Evolutionary conservation across 192 early-diverging fungal species (phyloP).

Genomic region (Entomortierella beljakovae): DNA sequence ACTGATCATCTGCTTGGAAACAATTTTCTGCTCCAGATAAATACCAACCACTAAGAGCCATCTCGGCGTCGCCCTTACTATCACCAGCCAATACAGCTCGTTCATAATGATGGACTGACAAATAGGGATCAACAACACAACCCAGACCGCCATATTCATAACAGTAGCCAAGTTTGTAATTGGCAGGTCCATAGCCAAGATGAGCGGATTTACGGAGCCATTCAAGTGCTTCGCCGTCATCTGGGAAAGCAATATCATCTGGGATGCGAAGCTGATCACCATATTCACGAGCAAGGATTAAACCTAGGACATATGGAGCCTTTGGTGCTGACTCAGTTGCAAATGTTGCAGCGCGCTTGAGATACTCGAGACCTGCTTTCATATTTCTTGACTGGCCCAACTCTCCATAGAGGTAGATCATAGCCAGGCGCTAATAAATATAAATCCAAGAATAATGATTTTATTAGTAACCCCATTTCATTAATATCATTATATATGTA

Average conservation of each 20-base stretch:
- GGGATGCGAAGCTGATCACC: conserved; percentile 65
- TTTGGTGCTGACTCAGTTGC: conserved; percentile 76
- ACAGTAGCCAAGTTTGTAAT: conserved; percentile 83
- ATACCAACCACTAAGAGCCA: conserved; percentile 90
- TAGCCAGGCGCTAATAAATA: conserved; percentile 75
- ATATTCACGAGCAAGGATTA: conserved; percentile 80
- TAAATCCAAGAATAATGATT: neutral
- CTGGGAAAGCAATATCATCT: conserved; percentile 73
- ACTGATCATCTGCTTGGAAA: conserved; percentile 71
- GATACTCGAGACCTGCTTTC: conserved; percentile 85
- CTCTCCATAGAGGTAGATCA: conserved; percentile 78
- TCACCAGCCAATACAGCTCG: conserved; percentile 61
- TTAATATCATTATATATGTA: too few relatives aligned
- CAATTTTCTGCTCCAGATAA: conserved; percentile 78
- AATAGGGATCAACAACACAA: conserved; percentile 70
- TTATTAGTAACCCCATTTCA: too few relatives aligned
- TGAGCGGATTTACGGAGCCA: conserved; percentile 80
- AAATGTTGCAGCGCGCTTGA: conserved; percentile 82
- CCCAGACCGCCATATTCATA: conserved; percentile 85
- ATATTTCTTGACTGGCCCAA: conserved; percentile 74
- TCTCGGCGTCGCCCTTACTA: conserved; percentile 74
- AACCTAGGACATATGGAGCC: conserved; percentile 80
- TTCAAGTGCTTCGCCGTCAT: conserved; percentile 79
- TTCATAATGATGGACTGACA: conserved; percentile 83
- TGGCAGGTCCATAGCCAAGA: conserved; percentile 77